These are phyloP conservation scores for Rubus idaeus DNA, from an alignment of 306 rosid genomes.

Conservation along the genomic window DNA sequence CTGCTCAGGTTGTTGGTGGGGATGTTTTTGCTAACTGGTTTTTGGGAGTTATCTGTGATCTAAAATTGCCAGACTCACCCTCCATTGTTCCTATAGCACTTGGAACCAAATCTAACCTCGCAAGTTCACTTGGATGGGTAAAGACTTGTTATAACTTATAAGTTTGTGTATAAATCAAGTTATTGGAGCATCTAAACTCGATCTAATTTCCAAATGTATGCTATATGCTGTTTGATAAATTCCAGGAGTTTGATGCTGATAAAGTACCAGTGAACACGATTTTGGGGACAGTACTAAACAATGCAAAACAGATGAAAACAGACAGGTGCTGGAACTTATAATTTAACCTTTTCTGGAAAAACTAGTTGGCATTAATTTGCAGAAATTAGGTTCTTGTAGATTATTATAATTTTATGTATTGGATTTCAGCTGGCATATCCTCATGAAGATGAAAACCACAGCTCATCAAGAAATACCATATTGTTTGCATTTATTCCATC, in stretches of 20 bases:
- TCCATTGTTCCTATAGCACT: not conserved
- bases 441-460: not conserved
- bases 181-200: not conserved
- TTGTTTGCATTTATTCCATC: not conserved
- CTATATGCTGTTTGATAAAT: not conserved
- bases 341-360: not conserved
- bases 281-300: not conserved
- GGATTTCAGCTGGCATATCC: constrained; percentile 19
- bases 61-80: not conserved
- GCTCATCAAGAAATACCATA: constrained; percentile 5
- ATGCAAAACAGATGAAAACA: constrained; percentile 5
- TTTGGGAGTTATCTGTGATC: constrained; percentile 11
- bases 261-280: not conserved
- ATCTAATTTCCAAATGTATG: not conserved
- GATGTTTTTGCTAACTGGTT: not conserved
- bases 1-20: constrained; percentile 4
- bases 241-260: constrained; percentile 5
- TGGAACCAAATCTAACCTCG: not conserved
- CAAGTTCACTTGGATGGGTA: constrained; percentile 11
- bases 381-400: not conserved
- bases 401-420: not conserved
- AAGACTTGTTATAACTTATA: too few species aligned
- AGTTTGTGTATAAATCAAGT: not conserved
- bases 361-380: not conserved
- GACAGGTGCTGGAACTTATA: constrained; percentile 3